Conservation (phyloP, 2,329 filamentous ascomycete species). For the Bipolaris cookei region DNA sequence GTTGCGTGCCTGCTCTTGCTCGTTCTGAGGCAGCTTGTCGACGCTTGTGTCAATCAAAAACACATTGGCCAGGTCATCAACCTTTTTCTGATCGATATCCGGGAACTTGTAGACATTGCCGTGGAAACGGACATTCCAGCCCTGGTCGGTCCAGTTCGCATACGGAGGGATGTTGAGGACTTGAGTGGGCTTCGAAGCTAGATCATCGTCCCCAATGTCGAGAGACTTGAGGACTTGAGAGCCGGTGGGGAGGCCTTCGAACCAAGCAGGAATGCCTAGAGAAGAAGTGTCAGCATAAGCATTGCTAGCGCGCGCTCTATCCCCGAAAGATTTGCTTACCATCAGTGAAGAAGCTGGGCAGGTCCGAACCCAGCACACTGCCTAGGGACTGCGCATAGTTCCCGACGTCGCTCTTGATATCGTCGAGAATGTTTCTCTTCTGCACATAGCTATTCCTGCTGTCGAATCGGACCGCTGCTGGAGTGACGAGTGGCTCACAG, state of each 20-base stretch:
- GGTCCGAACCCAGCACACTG: conserved; percentile 43
- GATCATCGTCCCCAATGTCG: conserved; percentile 63
- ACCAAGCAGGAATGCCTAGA: conserved; percentile 67
- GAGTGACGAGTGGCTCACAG: conserved; percentile 42
- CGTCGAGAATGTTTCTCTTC: conserved; percentile 41
- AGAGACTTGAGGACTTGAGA: conserved; percentile 67
- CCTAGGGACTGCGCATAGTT: conserved; percentile 40
- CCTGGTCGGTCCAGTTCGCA: conserved; percentile 78
- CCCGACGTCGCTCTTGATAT: conserved; percentile 43
- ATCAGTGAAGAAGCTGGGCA: conserved; percentile 48
- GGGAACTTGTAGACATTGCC: conserved; percentile 84
- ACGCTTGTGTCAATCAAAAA: conserved; percentile 73
- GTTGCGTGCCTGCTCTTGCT: conserved; percentile 74
- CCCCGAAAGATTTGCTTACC: conserved; percentile 29
- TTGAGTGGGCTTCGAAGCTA: conserved; percentile 69
- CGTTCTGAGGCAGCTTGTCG: conserved; percentile 61
- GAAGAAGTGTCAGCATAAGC: conserved; percentile 26
- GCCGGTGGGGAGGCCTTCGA: conserved; percentile 67
- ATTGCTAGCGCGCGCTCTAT: conserved; percentile 19
- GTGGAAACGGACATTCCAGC: conserved; percentile 78
- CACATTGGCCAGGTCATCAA: conserved; percentile 72
- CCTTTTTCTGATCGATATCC: conserved; percentile 66
- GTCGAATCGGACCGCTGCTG: conserved; percentile 44
- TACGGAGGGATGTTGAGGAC: conserved; percentile 71
- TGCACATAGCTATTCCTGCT: conserved; percentile 41